A percentile compares a stretch with the other conserved stretches of the same genome.
Evolutionary conservation across 495 filamentous ascomycete species (phyloP).

Genomic region (Lindgomyces ingoldianus): DNA sequence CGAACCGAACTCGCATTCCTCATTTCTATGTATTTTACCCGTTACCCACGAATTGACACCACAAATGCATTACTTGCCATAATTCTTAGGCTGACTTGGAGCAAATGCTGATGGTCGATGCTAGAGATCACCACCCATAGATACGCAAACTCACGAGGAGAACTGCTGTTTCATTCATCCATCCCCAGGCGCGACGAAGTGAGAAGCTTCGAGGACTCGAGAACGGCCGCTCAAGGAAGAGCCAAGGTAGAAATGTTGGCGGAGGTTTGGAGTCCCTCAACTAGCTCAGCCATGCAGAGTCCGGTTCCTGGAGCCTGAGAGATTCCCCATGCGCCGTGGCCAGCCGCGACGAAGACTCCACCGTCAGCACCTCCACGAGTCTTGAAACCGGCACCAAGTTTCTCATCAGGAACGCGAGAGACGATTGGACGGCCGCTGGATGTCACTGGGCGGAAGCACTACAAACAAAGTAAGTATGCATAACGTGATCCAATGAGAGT

Average conservation of each 20-base stretch:
- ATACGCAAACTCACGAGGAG: no score
- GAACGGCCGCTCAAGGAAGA: conserved; percentile 27
- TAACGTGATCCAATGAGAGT: not conserved
- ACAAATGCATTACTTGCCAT: not conserved
- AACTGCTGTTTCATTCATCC: no score
- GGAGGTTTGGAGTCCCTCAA: conserved; percentile 42
- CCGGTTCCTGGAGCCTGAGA: conserved; percentile 44
- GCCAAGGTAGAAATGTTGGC: conserved; percentile 39
- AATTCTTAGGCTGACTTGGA: no score
- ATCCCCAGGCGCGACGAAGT: not conserved
- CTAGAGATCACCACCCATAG: no score
- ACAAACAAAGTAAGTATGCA: conserved; percentile 1
- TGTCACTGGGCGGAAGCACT: conserved; percentile 72
- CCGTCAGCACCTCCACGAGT: conserved; percentile 50
- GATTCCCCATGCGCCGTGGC: conserved; percentile 59
- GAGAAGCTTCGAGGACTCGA: not conserved
- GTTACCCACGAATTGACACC: not conserved
- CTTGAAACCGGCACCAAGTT: conserved; percentile 55
- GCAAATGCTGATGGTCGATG: no score
- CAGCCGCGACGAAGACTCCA: conserved; percentile 70
- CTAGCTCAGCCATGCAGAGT: conserved; percentile 44
- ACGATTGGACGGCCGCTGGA: conserved; percentile 63
- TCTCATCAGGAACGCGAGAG: conserved; percentile 53
- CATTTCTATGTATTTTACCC: not conserved
- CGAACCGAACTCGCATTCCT: not conserved